phyloP scores from a whole-genome alignment of 345 rosid species.

The Eucalyptus erythrocorys region DNA sequence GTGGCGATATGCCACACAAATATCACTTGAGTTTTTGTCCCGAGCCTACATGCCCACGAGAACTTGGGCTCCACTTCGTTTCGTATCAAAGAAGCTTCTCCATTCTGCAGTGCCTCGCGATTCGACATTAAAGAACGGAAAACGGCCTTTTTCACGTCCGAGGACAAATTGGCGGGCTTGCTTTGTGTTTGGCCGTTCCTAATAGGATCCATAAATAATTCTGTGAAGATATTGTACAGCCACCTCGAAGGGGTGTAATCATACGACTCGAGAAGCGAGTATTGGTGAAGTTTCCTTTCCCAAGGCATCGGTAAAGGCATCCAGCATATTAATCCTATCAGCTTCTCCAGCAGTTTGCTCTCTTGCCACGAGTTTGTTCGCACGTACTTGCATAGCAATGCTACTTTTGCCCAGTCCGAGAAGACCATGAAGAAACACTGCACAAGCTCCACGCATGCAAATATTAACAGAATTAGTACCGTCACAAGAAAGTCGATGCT shows the following conservation, averaged over 20 bases:
- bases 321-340: neutral
- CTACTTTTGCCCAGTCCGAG: rapidly evolving
- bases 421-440: neutral
- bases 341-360: neutral
- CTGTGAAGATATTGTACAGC: neutral
- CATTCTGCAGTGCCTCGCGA: too few species aligned
- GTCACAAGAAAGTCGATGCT: neutral
- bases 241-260: neutral
- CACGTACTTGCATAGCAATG: neutral
- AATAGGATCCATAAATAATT: neutral
- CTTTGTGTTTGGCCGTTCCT: neutral
- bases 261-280: neutral
- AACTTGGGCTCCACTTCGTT: neutral
- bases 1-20: neutral
- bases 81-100: too few species aligned
- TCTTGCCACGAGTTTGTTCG: neutral
- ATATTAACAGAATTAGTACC: neutral
- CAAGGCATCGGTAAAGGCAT: neutral
- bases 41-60: neutral
- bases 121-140: neutral
- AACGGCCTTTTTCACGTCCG: neutral
- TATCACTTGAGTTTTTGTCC: neutral
- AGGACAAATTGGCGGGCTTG: neutral
- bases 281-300: neutral
- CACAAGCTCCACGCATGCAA: neutral